phyloP scores from a whole-genome alignment of 2,329 filamentous ascomycete genomes.

The Berkeleyomyces rouxiae region DNA sequence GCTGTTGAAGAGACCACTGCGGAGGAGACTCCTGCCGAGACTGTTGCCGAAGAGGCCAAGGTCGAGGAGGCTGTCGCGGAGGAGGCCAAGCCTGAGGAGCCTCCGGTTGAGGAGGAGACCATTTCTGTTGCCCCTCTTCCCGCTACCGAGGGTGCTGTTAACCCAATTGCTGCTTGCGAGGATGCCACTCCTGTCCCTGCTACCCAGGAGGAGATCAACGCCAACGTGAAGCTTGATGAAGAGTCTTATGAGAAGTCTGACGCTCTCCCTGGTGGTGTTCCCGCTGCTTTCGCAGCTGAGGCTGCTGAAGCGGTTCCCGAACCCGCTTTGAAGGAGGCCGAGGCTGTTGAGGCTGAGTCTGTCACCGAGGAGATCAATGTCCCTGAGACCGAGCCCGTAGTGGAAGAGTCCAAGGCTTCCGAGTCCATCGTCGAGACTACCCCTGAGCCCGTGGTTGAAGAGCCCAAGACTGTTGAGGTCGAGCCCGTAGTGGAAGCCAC shows the following conservation, averaged over 20 bases:
- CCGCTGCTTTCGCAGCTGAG: slow-evolving; percentile 61
- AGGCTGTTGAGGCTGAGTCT: slow-evolving; percentile 41
- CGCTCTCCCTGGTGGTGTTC: slow-evolving; percentile 37
- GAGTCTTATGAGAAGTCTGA: slow-evolving; percentile 75
- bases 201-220: slow-evolving; percentile 50
- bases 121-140: slow-evolving; percentile 46
- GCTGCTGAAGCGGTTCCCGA: slow-evolving; percentile 36
- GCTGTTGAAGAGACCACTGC: slow-evolving; percentile 7
- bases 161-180: slow-evolving; percentile 63
- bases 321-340: slow-evolving; percentile 59
- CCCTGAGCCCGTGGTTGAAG: slow-evolving; percentile 3
- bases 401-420: slow-evolving; percentile 16
- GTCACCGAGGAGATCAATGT: slow-evolving; percentile 11
- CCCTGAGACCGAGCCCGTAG: slow-evolving; percentile 12
- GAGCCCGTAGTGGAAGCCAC: slow-evolving; percentile 14
- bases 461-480: slow-evolving; percentile 14
- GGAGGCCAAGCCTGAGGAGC: slow-evolving; percentile 2
- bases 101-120: slow-evolving; percentile 22
- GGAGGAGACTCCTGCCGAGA: not conserved
- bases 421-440: slow-evolving; percentile 14
- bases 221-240: slow-evolving; percentile 61
- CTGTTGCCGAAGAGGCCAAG: no score
- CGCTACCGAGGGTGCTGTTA: slow-evolving; percentile 47
- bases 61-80: slow-evolving; percentile 5
- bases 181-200: slow-evolving; percentile 67